These are phyloP conservation scores for Fragaria nilgerrensis DNA, from an alignment of 306 rosid species.

Conservation along the genomic window DNA sequence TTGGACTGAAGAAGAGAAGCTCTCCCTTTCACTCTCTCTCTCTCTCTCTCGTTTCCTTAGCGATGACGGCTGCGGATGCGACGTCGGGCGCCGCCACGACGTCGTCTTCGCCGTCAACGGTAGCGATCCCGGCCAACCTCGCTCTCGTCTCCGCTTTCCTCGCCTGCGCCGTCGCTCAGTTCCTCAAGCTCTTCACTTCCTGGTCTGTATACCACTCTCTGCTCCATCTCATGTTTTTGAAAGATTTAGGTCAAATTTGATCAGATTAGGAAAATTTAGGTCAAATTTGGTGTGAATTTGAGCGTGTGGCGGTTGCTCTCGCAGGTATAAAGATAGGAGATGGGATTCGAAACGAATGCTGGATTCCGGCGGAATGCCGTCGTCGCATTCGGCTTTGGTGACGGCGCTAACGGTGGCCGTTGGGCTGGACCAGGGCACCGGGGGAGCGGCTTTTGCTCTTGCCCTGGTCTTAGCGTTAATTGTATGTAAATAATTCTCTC, in stretches of 20 bases:
- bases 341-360: conserved; percentile 89
- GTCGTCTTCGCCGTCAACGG: conserved; percentile 20
- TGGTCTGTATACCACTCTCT: conserved; percentile 43
- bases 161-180: conserved; percentile 77
- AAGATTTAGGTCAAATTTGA: background rate
- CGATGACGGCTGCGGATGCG: conserved; percentile 52
- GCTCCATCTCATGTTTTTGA: background rate
- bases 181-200: conserved; percentile 93
- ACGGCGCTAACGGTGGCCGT: conserved; percentile 69
- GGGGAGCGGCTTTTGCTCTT: conserved; percentile 69
- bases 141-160: conserved; percentile 68
- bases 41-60: conserved; percentile 9
- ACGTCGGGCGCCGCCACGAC: conserved; percentile 21
- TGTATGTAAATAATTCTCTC: conserved; percentile 39
- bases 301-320: conserved; percentile 10
- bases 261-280: background rate
- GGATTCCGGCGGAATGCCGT: conserved; percentile 92
- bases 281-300: background rate
- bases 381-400: conserved; percentile 90
- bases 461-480: conserved; percentile 75
- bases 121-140: conserved; percentile 42
- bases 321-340: conserved; percentile 82
- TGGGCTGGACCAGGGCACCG: conserved; percentile 69
- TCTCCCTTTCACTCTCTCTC: background rate
- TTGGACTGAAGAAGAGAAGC: background rate